Base-by-base conservation (phyloP, 306 rosid genomes). In the Begonia peltatifolia region DNA sequence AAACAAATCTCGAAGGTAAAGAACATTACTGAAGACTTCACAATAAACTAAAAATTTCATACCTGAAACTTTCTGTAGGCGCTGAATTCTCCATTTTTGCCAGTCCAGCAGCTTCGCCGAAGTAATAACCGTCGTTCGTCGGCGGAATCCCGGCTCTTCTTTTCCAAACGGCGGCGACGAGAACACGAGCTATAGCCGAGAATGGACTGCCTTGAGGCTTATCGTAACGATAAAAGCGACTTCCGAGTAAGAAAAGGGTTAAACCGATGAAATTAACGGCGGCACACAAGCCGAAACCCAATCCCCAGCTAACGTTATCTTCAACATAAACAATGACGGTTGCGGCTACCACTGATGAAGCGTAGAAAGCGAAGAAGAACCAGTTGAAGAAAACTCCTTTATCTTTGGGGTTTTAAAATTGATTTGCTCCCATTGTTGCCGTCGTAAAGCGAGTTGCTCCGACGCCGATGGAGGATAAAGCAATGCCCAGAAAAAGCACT, bases 381-480 rank as follows among this genome's bases (percentile, higher is more conserved):
- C 76, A 74, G 44, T 70, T 70, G 48, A 74, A 71, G 69, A 70
- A 75, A 12, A 50, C 13, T 15, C 47, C 51, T 15, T 63, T 71
- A 35, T 67, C 68, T 35, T 54, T 46, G 0, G 58, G 11, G 6
- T 58, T 54, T 13, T 75, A 53, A 7, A 63, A 61, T 35, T 71
- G 81, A 38, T 60, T 63, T 8, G 72, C 77, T 44, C 81, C 81
- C 50, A 75, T 22, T 5, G 81, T 54, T 2, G 81, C 74, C n/a
- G 63, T 50, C 9, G 74, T 71, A 62, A 60, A 75, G 35, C 77
- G 74, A 9, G 71, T 56, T 50, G 74, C 77, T 14, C 81, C 81
- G 4, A 58, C 8, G 14, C 77, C 77, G 2, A 75, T 22, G 4
- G 57, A 42, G 23, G 74, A 63, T 9, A 75, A 44, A 6, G 58